Percentiles rank a stretch among this genome's conserved stretches.
Evolutionary conservation across 352 stramenopile genomes (phyloP).

Genomic region (Phytophthora sp.): DNA sequence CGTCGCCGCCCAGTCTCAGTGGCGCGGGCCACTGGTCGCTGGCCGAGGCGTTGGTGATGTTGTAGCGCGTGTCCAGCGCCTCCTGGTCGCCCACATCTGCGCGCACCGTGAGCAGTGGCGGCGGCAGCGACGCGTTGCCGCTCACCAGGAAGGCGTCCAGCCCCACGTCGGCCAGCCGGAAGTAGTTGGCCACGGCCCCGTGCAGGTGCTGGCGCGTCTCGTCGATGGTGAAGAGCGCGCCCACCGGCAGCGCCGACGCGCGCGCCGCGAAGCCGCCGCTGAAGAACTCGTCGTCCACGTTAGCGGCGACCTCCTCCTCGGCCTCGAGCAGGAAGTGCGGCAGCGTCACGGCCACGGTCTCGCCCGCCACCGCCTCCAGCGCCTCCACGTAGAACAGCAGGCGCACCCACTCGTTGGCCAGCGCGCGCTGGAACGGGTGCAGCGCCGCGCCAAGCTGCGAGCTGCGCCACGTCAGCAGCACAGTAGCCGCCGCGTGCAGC

Average conservation of each 20-base stretch:
- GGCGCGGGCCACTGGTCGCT: constrained; percentile 57
- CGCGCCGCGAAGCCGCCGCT: constrained; percentile 50
- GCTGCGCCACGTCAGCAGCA: constrained; percentile 57
- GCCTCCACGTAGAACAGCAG: constrained; percentile 78
- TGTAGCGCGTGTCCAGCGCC: constrained; percentile 40
- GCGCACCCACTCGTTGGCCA: constrained; percentile 74
- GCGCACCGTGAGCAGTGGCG: constrained; percentile 59
- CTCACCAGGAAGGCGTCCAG: constrained; percentile 59
- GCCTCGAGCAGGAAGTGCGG: constrained; percentile 72
- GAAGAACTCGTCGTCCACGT: constrained; percentile 71
- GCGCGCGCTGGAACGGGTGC: constrained; percentile 62
- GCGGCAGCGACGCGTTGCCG: constrained; percentile 37
- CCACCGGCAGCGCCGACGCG: constrained; percentile 62
- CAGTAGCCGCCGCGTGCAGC: constrained; percentile 46
- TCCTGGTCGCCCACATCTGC: constrained; percentile 34
- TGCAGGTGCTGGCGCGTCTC: constrained; percentile 77
- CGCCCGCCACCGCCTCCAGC: constrained; percentile 12
- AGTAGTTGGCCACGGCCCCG: constrained; percentile 68
- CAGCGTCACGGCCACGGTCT: constrained; percentile 42
- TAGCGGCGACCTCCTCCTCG: constrained; percentile 71
- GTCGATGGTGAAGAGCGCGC: constrained; percentile 74
- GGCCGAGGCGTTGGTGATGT: constrained; percentile 43
- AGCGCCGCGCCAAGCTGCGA: constrained; percentile 47
- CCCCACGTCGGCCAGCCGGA: constrained; percentile 51
- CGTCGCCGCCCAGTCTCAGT: constrained; percentile 36